Evolutionary conservation across 257 asterid genomes (phyloP), one percentile per base, ranked within the genome.

Genomic region (Solanum stenotomum): DNA sequence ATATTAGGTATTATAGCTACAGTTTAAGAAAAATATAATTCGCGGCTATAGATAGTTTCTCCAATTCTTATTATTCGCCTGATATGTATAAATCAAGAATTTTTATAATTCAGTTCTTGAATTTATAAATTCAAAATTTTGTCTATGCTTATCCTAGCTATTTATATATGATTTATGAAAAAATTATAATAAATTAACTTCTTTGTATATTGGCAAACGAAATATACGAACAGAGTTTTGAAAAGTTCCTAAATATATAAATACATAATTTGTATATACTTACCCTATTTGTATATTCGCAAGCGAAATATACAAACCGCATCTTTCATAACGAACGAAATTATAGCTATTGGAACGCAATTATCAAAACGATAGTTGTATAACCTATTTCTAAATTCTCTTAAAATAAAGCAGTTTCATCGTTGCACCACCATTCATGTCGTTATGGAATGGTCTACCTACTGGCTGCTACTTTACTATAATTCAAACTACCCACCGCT

Each of bases 311-410:
- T 18, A 52, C 10, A 52, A 52, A 52, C n/a, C 10, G 0, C 63
- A 52, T 0, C 4, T 18, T 56, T 0, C 11, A 56, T 56, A 56
- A 56, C 1, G 10, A 56, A 56, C 0, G 0, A 56, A 56, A 56
- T 0, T 56, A 56, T 56, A 18, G 0, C 0, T 56, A 56, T 56
- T 56, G 4, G 0, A 18, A 0, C 0, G 0, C 4, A 56, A 56
- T 56, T 18, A 56, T 56, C 65, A 0, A 56, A 56, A 18, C 0
- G 18, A 18, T 56, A 56, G 0, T 0, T 18, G 0, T 56, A 56
- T 18, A 56, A 6, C 2, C 20, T 4, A 46, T 46, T 46, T 46
- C 59, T 49, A 49, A 13, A 5, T 49, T 49, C 22, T 18, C 5
- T 1, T 6, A 1, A 18, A 56, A 56, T 56, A 56, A 56, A 59